Percentiles rank a stretch among this genome's conserved stretches.
phyloP scores from a whole-genome alignment of 768 basidiomycete genomes.

The button mushroom (Agaricus bisporus) region DNA sequence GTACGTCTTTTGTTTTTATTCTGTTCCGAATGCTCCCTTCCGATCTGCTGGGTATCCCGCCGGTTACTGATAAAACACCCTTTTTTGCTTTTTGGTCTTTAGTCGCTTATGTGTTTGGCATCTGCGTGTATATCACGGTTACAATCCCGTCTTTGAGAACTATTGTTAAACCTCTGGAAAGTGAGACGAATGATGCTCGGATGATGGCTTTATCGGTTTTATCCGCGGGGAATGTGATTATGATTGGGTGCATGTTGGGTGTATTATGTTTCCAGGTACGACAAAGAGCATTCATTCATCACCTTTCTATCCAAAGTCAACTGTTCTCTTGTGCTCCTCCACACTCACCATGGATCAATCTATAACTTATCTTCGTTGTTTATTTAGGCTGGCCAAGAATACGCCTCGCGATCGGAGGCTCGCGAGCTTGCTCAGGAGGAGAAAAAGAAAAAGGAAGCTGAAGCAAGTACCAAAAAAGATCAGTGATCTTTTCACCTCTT shows the following conservation, averaged over 20 bases:
- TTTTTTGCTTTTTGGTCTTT: conserved; percentile 7
- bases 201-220: conserved; percentile 77
- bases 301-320: neutral
- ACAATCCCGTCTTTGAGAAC: conserved; percentile 74
- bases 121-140: conserved; percentile 80
- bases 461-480: conserved; percentile 30
- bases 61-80: too few relatives aligned
- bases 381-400: conserved; percentile 77
- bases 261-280: conserved; percentile 71
- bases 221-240: conserved; percentile 83
- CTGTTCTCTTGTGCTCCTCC: neutral
- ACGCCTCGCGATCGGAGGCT: conserved; percentile 59
- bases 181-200: conserved; percentile 58
- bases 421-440: conserved; percentile 27
- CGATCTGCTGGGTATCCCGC: neutral
- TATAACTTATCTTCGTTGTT: neutral
- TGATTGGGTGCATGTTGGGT: conserved; percentile 58
- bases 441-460: conserved; percentile 21
- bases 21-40: neutral
- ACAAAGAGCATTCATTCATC: conserved; percentile 12
- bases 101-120: conserved; percentile 71
- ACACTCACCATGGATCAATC: neutral
- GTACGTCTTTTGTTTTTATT: conserved; percentile 35
- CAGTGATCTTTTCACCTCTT: conserved; percentile 20
- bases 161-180: conserved; percentile 53